Evolutionary conservation across 352 stramenopile species (phyloP).

Genomic region (Globisporangium parvum): DNA sequence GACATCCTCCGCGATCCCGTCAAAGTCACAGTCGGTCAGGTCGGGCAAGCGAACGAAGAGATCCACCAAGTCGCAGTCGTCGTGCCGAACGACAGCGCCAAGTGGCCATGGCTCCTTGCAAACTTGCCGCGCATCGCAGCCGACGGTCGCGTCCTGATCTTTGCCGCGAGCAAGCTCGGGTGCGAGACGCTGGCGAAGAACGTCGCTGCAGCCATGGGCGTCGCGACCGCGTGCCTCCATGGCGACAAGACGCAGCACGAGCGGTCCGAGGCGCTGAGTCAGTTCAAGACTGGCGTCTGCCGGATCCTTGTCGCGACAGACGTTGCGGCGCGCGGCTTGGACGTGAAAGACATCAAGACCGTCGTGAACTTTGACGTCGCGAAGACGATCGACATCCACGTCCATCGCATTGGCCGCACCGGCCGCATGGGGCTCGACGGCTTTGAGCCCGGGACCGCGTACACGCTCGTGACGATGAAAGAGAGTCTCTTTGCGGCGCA

Average conservation of each 20-base stretch:
- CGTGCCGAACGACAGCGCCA: conserved; percentile 59
- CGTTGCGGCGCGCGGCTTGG: conserved; percentile 79
- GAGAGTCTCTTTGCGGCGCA: conserved; percentile 72
- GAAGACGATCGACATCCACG: conserved; percentile 89
- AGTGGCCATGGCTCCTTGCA: conserved; percentile 84
- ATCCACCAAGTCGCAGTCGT: conserved; percentile 82
- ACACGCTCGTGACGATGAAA: conserved; percentile 72
- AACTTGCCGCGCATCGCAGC: conserved; percentile 48
- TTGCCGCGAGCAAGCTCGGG: conserved; percentile 78
- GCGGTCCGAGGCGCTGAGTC: conserved; percentile 48
- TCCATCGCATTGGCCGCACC: conserved; percentile 86
- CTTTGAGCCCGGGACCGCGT: conserved; percentile 73
- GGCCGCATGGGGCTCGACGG: conserved; percentile 80
- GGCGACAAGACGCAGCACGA: conserved; percentile 81
- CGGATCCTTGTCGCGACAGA: conserved; percentile 83
- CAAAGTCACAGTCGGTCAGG: conserved; percentile 73
- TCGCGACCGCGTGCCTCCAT: conserved; percentile 50
- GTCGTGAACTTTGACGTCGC: conserved; percentile 90
- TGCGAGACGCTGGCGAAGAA: conserved; percentile 83
- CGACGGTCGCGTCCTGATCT: conserved; percentile 81
- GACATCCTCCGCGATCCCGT: conserved; percentile 80
- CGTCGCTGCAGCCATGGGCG: conserved; percentile 27
- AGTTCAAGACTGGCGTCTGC: conserved; percentile 62
- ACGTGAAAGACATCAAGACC: conserved; percentile 88
- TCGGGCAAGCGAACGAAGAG: conserved; percentile 88